Conservation (phyloP, 2,329 filamentous ascomycete species). For the Macrophomina phaseolina region DNA sequence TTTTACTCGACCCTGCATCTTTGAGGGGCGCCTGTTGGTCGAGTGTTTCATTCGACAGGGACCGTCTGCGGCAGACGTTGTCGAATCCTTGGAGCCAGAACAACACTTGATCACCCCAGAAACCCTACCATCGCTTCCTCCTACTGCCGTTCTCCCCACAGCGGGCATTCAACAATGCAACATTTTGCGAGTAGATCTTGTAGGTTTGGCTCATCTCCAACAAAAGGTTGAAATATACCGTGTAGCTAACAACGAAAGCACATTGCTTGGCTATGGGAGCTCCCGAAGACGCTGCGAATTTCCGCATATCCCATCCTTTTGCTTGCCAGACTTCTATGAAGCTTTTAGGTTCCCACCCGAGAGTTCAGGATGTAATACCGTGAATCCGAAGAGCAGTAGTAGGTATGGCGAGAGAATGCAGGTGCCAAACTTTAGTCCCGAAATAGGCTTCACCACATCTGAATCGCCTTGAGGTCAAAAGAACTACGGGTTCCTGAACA, state of each 20-base stretch:
- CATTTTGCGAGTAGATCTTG: background rate
- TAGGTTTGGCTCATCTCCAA: background rate
- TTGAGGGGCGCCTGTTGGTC: background rate
- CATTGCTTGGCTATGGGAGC: no score
- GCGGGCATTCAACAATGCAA: background rate
- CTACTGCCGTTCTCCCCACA: background rate
- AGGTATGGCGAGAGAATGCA: background rate
- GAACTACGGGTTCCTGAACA: background rate
- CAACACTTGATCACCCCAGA: background rate
- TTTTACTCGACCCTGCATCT: background rate
- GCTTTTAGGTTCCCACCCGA: no score
- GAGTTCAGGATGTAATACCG: background rate
- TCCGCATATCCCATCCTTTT: background rate
- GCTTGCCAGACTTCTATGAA: background rate
- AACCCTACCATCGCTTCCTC: background rate
- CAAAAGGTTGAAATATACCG: no score
- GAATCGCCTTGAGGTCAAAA: constrained; percentile 1
- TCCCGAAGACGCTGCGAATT: background rate
- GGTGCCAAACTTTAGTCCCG: background rate
- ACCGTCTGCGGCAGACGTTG: background rate
- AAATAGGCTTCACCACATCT: constrained; percentile 3
- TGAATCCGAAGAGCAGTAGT: background rate
- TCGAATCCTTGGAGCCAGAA: background rate
- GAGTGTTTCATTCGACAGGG: background rate
- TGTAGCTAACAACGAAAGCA: no score